These are phyloP conservation scores for Omphalotus olearius DNA, from an alignment of 1,284 basidiomycete species.

Conservation along the genomic window DNA sequence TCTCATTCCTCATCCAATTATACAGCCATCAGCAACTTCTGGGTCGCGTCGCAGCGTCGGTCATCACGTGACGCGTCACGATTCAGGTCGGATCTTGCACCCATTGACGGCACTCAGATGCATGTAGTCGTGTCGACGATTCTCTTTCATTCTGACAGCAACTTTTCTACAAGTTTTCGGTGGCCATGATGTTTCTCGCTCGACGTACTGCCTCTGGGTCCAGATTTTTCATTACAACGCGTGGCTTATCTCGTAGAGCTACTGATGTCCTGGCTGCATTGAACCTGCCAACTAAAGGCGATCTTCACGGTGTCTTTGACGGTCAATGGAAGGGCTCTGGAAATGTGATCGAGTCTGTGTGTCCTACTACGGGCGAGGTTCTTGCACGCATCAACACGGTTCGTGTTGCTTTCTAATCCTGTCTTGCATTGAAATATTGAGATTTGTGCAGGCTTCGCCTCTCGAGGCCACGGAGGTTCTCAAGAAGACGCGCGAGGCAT, in stretches of 20 bases:
- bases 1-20: no score
- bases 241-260: constrained; percentile 56
- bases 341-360: constrained; percentile 61
- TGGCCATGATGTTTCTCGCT: no score
- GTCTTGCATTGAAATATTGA: constrained; percentile 2
- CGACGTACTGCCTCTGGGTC: no score
- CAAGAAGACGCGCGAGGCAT: constrained; percentile 67
- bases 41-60: no score
- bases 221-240: constrained; percentile 10
- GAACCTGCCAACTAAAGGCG: constrained; percentile 49
- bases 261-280: constrained; percentile 59
- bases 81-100: no score
- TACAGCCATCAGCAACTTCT: no score
- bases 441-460: constrained; percentile 48
- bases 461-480: constrained; percentile 65
- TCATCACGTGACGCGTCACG: no score
- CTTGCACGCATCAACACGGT: constrained; percentile 66
- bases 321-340: constrained; percentile 73
- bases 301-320: constrained; percentile 71
- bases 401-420: constrained; percentile 21
- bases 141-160: no score
- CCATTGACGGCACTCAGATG: no score
- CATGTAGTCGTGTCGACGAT: no score
- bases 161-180: no score
- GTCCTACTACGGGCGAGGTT: constrained; percentile 75